Percentiles rank a stretch among this genome's conserved stretches.
These are phyloP conservation scores for Citrus trifoliata DNA, from an alignment of 345 rosid genomes.

Conservation along the genomic window DNA sequence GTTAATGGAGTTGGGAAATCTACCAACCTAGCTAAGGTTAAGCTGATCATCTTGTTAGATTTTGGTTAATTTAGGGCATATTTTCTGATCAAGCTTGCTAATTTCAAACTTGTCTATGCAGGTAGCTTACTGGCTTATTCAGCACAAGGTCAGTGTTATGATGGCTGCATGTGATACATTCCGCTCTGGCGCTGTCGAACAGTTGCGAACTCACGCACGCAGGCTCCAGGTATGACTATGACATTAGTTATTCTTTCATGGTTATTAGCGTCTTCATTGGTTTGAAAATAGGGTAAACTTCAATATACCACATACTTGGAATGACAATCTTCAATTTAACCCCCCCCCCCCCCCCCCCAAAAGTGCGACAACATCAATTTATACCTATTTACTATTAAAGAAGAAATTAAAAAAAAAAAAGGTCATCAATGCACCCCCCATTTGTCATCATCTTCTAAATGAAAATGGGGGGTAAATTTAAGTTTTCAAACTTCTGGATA, in stretches of 20 bases:
- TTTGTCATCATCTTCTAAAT: too few species aligned
- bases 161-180: constrained; percentile 99
- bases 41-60: background rate
- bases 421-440: too few species aligned
- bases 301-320: too few species aligned
- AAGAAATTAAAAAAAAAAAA: too few species aligned
- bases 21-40: constrained; percentile 89
- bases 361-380: too few species aligned
- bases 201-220: constrained; percentile 93
- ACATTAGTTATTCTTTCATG: background rate
- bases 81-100: background rate
- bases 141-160: constrained; percentile 89
- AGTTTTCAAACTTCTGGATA: too few species aligned
- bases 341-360: background rate
- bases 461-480: too few species aligned
- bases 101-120: constrained; percentile 21
- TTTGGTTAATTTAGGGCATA: background rate
- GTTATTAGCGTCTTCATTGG: background rate
- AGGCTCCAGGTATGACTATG: constrained; percentile 76
- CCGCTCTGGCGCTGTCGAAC: constrained; percentile 99
- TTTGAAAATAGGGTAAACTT: background rate
- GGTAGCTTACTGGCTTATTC: constrained; percentile 98
- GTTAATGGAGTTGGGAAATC: constrained; percentile 99
- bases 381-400: too few species aligned
- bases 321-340: too few species aligned